Evolutionary conservation across 352 stramenopile species (phyloP).

Genomic region (Phytopythium vexans): DNA sequence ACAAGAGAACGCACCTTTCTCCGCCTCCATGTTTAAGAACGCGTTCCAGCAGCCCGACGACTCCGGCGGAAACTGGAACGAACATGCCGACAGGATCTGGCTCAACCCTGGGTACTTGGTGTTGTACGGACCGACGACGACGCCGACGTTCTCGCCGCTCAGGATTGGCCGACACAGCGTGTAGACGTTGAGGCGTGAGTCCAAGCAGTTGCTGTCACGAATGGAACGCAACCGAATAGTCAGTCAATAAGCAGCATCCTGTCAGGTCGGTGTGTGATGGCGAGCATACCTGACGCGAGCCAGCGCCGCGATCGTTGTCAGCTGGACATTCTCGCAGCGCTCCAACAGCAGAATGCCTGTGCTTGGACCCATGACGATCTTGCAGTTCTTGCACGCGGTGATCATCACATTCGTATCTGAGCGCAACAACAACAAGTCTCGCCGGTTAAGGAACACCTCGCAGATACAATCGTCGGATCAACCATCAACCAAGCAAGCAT

Average conservation of each 20-base stretch:
- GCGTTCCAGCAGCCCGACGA: slow-evolving; percentile 54
- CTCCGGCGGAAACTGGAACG: slow-evolving; percentile 48
- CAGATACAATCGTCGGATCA: background rate
- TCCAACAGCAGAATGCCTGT: slow-evolving; percentile 91
- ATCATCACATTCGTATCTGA: slow-evolving; percentile 88
- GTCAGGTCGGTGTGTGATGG: background rate
- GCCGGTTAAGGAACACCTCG: slow-evolving; percentile 44
- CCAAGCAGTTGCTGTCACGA: slow-evolving; percentile 90
- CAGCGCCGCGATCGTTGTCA: slow-evolving; percentile 85
- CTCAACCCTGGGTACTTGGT: slow-evolving; percentile 91
- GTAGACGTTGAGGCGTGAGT: slow-evolving; percentile 91
- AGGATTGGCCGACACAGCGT: slow-evolving; percentile 90
- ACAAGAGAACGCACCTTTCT: slow-evolving; percentile 36
- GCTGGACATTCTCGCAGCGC: slow-evolving; percentile 92
- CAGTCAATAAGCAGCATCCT: background rate
- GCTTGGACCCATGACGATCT: slow-evolving; percentile 93
- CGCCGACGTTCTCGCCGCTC: slow-evolving; percentile 93
- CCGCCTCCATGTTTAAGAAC: slow-evolving; percentile 68
- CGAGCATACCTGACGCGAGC: slow-evolving; percentile 73
- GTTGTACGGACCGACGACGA: slow-evolving; percentile 95
- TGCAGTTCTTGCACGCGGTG: slow-evolving; percentile 93
- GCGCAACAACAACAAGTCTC: slow-evolving; percentile 12
- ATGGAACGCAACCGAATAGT: background rate
- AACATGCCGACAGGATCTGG: slow-evolving; percentile 55
- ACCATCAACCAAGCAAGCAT: slow-evolving; percentile 2